Evolutionary conservation across 1,139 yeast genomes (phyloP).

Genomic region (Meyerozyma athensensis): DNA sequence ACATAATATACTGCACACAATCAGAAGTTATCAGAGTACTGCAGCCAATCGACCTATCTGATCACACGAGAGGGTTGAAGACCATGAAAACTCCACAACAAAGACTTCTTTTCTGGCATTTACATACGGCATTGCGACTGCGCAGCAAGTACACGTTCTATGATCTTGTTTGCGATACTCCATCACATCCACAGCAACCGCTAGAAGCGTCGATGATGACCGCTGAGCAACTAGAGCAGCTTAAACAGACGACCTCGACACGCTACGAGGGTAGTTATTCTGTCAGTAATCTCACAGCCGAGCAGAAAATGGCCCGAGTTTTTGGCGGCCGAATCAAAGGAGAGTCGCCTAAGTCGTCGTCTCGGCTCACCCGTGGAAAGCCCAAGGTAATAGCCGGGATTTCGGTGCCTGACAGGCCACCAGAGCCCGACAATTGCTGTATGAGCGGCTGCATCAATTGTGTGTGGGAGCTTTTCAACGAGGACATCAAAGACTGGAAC

Average conservation of each 20-base stretch:
- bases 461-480: conserved; percentile 91
- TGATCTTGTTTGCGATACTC: background rate
- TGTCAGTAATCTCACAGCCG: conserved; percentile 34
- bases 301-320: conserved; percentile 45
- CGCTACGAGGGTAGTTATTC: conserved; percentile 40
- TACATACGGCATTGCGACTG: background rate
- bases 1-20: no score
- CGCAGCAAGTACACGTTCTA: background rate
- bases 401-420: conserved; percentile 72
- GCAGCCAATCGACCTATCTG: no score
- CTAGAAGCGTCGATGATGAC: conserved; percentile 1
- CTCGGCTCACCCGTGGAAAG: conserved; percentile 41
- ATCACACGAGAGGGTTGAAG: no score
- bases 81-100: no score
- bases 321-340: conserved; percentile 61
- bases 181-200: conserved; percentile 1
- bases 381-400: conserved; percentile 62
- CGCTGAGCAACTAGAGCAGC: background rate
- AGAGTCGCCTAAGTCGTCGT: conserved; percentile 46
- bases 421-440: conserved; percentile 93
- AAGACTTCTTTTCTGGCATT: no score
- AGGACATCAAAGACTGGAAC: conserved; percentile 83
- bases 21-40: no score
- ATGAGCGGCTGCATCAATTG: conserved; percentile 97
- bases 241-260: background rate